Percentiles rank a stretch among this genome's conserved stretches.
Conservation (phyloP, 108 stramenopile species). For the Skeletonema tropicum region DNA sequence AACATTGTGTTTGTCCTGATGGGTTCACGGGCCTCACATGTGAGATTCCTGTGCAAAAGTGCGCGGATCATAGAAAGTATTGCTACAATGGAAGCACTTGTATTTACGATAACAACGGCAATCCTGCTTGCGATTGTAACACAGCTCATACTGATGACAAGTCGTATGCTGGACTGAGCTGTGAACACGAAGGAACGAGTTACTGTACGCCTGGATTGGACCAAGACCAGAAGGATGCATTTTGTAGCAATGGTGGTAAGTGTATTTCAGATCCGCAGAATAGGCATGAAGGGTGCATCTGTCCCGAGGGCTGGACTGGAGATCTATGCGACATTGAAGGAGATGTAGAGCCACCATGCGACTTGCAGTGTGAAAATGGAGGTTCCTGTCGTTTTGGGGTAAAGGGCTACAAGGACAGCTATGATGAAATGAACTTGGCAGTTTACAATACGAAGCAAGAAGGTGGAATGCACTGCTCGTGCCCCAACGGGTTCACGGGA, state of each 20-base stretch:
- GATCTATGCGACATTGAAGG: slow-evolving; percentile 43
- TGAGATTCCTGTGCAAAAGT: slow-evolving; percentile 39
- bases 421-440: slow-evolving; percentile 25
- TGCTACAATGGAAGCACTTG: slow-evolving; percentile 51
- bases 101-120: slow-evolving; percentile 28
- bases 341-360: slow-evolving; percentile 33
- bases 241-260: slow-evolving; percentile 32
- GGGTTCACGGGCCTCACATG: slow-evolving; percentile 43
- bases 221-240: slow-evolving; percentile 45
- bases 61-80: slow-evolving; percentile 19
- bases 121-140: slow-evolving; percentile 41
- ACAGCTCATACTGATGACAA: slow-evolving; percentile 29
- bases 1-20: slow-evolving; percentile 47
- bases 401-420: slow-evolving; percentile 42
- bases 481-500: slow-evolving; percentile 60
- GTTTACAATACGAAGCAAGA: slow-evolving; percentile 21
- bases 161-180: slow-evolving; percentile 30
- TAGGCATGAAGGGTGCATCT: slow-evolving; percentile 32
- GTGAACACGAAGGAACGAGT: slow-evolving; percentile 38
- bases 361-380: slow-evolving; percentile 35
- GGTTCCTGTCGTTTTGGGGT: slow-evolving; percentile 48
- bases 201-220: slow-evolving; percentile 30
- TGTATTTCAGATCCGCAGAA: slow-evolving; percentile 35
- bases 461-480: slow-evolving; percentile 67
- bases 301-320: slow-evolving; percentile 39